Percentiles rank a stretch among this genome's conserved stretches.
phyloP scores from a whole-genome alignment of 495 filamentous ascomycete genomes.

The Daldinia vernicosa region DNA sequence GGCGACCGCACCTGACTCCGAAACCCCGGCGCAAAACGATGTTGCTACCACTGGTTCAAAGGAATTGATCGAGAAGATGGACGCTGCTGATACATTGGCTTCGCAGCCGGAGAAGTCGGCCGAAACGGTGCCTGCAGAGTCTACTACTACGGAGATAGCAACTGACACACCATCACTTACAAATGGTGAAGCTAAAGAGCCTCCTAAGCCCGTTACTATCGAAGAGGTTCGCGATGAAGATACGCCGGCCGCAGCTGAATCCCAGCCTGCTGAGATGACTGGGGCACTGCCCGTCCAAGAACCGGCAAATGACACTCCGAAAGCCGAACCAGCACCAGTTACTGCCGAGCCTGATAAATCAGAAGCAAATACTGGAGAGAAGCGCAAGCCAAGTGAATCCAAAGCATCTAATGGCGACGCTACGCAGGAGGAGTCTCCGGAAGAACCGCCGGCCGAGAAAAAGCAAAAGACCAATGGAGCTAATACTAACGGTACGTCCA shows the following conservation, averaged over 20 bases:
- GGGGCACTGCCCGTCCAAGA: constrained; percentile 19
- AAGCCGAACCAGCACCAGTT: constrained; percentile 16
- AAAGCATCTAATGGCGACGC: constrained; percentile 32
- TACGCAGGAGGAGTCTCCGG: constrained; percentile 13
- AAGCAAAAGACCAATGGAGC: constrained; percentile 49
- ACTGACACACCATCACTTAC: constrained; percentile 27
- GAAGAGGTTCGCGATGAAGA: constrained; percentile 42
- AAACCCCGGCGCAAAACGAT: constrained; percentile 31
- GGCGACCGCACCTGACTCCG: constrained; percentile 23
- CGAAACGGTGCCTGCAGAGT: constrained; percentile 22
- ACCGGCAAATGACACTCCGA: constrained; percentile 20
- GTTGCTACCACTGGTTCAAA: constrained; percentile 21
- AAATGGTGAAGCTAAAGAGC: constrained; percentile 34
- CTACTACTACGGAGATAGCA: constrained; percentile 20
- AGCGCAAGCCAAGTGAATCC: constrained; percentile 46
- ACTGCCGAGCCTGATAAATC: constrained; percentile 18
- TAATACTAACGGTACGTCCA: constrained; percentile 38
- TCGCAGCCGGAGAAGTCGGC: constrained; percentile 36
- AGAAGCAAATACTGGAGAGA: constrained; percentile 30
- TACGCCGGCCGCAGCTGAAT: constrained; percentile 11
- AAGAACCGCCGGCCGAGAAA: constrained; percentile 43
- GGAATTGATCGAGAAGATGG: constrained; percentile 28
- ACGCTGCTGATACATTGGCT: constrained; percentile 27
- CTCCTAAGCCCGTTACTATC: constrained; percentile 38
- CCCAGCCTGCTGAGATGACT: constrained; percentile 33